These are phyloP conservation scores for Cytidiella melzeri DNA, from an alignment of 768 basidiomycete species.

Conservation along the genomic window DNA sequence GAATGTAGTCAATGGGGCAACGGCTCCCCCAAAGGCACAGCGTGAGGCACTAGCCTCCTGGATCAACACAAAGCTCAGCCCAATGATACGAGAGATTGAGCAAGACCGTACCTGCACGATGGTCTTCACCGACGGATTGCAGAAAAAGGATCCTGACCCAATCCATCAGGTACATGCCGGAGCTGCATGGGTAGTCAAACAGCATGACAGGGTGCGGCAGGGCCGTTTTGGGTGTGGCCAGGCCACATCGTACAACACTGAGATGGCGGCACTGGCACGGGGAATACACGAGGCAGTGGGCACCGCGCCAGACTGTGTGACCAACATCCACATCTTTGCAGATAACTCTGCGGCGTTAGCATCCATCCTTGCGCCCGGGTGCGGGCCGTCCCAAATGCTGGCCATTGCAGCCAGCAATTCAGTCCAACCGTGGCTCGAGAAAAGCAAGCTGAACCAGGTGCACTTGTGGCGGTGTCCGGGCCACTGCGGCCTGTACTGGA, in stretches of 20 bases:
- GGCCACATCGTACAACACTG: too few relatives aligned
- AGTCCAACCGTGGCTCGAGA: constrained; percentile 1
- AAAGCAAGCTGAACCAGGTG: background rate
- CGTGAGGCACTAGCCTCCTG: background rate
- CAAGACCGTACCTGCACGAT: background rate
- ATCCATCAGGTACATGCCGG: too few relatives aligned
- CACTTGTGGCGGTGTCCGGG: constrained; percentile 4
- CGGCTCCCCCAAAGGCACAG: constrained; percentile 2
- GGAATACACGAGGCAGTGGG: constrained; percentile 1
- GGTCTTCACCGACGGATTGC: constrained; percentile 6
- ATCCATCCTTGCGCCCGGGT: constrained; percentile 5
- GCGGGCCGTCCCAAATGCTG: constrained; percentile 4
- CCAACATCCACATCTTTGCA: constrained; percentile 3
- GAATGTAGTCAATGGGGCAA: background rate
- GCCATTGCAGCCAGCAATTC: constrained; percentile 3
- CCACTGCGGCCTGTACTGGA: constrained; percentile 3
- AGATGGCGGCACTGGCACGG: constrained; percentile 7
- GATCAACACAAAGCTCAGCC: background rate
- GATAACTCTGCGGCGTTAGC: too few relatives aligned
- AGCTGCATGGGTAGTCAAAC: too few relatives aligned
- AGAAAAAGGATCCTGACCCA: too few relatives aligned
- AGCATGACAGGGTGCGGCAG: too few relatives aligned
- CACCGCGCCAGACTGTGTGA: background rate
- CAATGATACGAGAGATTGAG: background rate
- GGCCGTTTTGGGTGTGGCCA: too few relatives aligned